Evolutionary conservation across 192 early-diverging fungal genomes (phyloP), one percentile per base, ranked within the genome.

Genomic region (Linnemannia schmuckeri): DNA sequence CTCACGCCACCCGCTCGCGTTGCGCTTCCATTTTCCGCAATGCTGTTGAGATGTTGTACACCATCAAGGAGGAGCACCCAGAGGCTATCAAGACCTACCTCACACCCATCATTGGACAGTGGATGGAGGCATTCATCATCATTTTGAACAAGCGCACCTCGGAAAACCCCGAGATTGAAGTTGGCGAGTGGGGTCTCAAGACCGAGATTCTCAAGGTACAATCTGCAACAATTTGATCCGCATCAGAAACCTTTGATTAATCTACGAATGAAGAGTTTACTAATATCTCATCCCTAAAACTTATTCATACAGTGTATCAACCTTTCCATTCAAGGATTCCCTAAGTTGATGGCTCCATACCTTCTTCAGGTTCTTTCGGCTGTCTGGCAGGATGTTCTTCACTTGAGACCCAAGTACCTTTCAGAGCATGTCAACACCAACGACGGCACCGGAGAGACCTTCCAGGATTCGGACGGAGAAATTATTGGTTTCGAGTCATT

Each of bases 11-110:
- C 7, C 91, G 97, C 33, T 94, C 93, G 10, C 90, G 96, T 66
- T 95, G 96, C 1, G 93, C 97, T 15, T 88, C 92, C 30, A 95
- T 99, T 55, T 96, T 98, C 85, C 91, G 92, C 47, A 95, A 96
- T 73, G 96, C 96, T 75, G 89, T 97, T 13, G 95, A 97, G 77
- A 97, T 96, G 89, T 82, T 98, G 40, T 92, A 93, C 76, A 95
- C 93, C 71, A 93, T 98, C 70, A 93, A 96, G 46, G 93, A 93
- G 42, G 95, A 95, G 52, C 94, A 96, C 82, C 94, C 95, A 5
- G 88, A 93, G 9, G 93, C 92, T 66, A 93, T 94, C 4, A 91
- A 93, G 42, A 89, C 91, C 6, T 96, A 95, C 70, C 87, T 97
- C 42, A 91, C 90, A 17, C 97, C 97, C 0, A 90, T 97, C 57